A percentile compares a stretch with the other conserved stretches of the same genome.
Evolutionary conservation across 2,329 filamentous ascomycete species (phyloP).

Genomic region (Phoma sp.): DNA sequence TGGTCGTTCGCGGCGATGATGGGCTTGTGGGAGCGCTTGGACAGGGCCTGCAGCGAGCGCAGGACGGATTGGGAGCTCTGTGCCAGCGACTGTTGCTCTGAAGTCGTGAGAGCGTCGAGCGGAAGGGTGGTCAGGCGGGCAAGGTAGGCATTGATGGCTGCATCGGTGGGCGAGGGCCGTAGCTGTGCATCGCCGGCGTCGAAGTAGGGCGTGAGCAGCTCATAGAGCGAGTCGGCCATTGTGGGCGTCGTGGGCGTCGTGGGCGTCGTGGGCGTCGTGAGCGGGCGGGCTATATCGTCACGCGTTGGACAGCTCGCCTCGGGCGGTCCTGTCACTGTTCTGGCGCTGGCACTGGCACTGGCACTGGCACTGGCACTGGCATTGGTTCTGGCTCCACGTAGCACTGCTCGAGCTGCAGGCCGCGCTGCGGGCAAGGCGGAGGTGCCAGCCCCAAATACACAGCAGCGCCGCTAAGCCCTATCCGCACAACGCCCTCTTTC

Average conservation of each 20-base stretch:
- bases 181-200: slow-evolving; percentile 50
- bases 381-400: neutral
- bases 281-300: neutral
- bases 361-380: too few relatives aligned
- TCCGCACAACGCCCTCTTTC: slow-evolving; percentile 8
- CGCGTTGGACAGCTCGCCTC: neutral
- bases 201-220: slow-evolving; percentile 71
- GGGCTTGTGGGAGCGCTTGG: slow-evolving; percentile 84
- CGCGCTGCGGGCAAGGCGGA: slow-evolving; percentile 21
- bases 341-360: too few relatives aligned
- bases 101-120: slow-evolving; percentile 71
- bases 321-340: too few relatives aligned
- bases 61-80: slow-evolving; percentile 81
- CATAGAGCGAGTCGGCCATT: slow-evolving; percentile 70
- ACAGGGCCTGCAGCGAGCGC: slow-evolving; percentile 83
- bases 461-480: slow-evolving; percentile 3
- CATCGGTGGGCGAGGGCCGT: slow-evolving; percentile 54
- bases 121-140: slow-evolving; percentile 77
- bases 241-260: neutral
- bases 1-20: slow-evolving; percentile 82
- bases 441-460: slow-evolving; percentile 5
- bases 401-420: neutral
- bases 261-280: neutral
- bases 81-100: slow-evolving; percentile 79
- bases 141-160: slow-evolving; percentile 72